Base-by-base conservation (phyloP, 495 filamentous ascomycete genomes). In the Xylaria venustula region DNA sequence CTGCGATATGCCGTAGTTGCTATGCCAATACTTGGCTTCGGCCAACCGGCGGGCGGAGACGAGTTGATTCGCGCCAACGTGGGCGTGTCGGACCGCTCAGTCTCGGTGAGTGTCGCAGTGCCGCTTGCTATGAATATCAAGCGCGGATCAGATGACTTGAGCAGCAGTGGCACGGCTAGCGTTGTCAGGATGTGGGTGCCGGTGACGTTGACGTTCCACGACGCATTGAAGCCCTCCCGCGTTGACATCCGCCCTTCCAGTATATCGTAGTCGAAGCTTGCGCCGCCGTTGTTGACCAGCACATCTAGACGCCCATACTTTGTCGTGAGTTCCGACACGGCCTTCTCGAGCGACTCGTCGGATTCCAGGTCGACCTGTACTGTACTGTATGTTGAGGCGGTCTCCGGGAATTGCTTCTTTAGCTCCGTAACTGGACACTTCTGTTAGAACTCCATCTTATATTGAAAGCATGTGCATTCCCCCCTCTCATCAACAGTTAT, bases 241-340 rank as follows among this genome's bases (percentile, higher is more conserved):
- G 69, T 50, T 36, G 66, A 64, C 62, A 77, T 53, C 0, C 46
- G 57, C 19, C 73, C 70, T 3, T 30, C 14, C 9, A 17, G 7
- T 22, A 71, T 25, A 6, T 74, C 65, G 1, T 59, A 46, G 46
- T 81, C 75, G 60, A 78, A 73, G 25, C 65, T 62, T 15, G 67
- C 76, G 34, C 77, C 79, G 20, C 76, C 79, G 60, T 84, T 86
- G 70, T 86, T 83, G 63, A 84, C 62, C 7, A 86, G 69, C 0
- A 74, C 73, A 63, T 86, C 84, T 0, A 86, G 61, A 25, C 67
- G 73, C 23, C 79, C 81, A 54, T 76, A 71, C 15, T 70, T 69
- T 15, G 60, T 14, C 2, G 54, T 12, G 12, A 85, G 66, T 0
- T 69, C 53, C 2, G 71, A 55, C 32, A 73, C 74, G 0, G 77